A percentile compares a stretch with the other conserved stretches of the same genome.
Evolutionary conservation across 371 early-diverging fungal species (phyloP).

Genomic region (Mucor irregularis): DNA sequence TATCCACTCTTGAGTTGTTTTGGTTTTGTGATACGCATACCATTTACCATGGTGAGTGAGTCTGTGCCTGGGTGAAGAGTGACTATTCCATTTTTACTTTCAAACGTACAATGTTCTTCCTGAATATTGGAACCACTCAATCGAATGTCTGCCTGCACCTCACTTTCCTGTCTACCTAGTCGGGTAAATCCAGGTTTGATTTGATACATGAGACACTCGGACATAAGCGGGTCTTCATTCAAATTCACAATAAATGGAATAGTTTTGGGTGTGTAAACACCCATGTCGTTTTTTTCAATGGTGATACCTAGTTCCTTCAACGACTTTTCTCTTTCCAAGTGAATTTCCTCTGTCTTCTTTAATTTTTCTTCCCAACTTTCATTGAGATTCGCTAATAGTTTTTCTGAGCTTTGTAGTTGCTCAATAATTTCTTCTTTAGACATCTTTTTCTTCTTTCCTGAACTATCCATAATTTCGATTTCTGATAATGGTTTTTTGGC

Average conservation of each 20-base stretch:
- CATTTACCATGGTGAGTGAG: slow-evolving; percentile 78
- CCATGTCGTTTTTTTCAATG: slow-evolving; percentile 74
- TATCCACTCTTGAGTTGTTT: slow-evolving; percentile 70
- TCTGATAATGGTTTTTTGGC: slow-evolving; percentile 17
- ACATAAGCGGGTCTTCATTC: slow-evolving; percentile 90
- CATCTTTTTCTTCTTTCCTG: slow-evolving; percentile 54
- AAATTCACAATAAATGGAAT: slow-evolving; percentile 89
- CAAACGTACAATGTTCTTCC: slow-evolving; percentile 77
- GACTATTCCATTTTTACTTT: slow-evolving; percentile 63
- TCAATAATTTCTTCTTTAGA: slow-evolving; percentile 71
- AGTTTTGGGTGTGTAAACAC: slow-evolving; percentile 80
- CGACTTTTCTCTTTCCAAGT: slow-evolving; percentile 72
- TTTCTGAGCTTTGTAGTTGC: slow-evolving; percentile 84
- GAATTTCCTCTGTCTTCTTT: slow-evolving; percentile 73
- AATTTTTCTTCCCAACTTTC: slow-evolving; percentile 89
- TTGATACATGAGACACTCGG: slow-evolving; percentile 87
- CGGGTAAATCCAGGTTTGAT: slow-evolving; percentile 76
- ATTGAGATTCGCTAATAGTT: slow-evolving; percentile 80
- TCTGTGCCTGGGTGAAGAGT: slow-evolving; percentile 62
- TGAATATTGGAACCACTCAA: slow-evolving; percentile 73
- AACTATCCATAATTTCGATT: slow-evolving; percentile 51
- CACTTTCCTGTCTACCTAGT: slow-evolving; percentile 65
- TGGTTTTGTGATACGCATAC: slow-evolving; percentile 61
- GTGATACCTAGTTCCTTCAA: slow-evolving; percentile 83
- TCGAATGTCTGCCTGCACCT: slow-evolving; percentile 64